Evolutionary conservation across 2,329 filamentous ascomycete genomes (phyloP), one percentile per base, ranked within the genome.

Genomic region (Pestalotiopsis sp.): DNA sequence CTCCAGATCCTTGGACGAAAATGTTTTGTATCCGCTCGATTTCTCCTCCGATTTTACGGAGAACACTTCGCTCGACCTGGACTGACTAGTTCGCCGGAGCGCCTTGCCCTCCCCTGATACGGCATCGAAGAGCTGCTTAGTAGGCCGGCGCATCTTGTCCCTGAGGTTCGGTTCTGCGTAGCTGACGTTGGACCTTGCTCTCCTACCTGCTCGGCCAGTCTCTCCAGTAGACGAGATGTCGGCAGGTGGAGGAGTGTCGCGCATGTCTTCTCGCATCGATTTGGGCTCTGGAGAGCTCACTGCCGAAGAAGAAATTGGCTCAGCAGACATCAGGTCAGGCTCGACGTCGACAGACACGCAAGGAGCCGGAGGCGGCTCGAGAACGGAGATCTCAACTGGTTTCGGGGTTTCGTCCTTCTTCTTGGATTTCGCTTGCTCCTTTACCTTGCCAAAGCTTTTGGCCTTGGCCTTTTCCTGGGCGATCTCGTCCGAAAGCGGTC

Each of bases 121-220:
- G 1, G 92, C 93, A 78, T 94, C 92, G 45, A 91, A 88, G 11
- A 95, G 80, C 72, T 93, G 89, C 76, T 93, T 93, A 1, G 91
- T 92, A 25, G 93, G 92, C 69, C 93, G 87, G 69, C 93, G 88
- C 93, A 96, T 95, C 81, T 96, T 96, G 76, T 91, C 92, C 70
- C 92, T 87, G 57, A 96, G 83, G 75, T 92, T 95, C 1, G 93
- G 93, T 78, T 95, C 92, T 12, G 92, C 92, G 78, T 96, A 96
- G 82, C 92, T 95, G 70, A 96, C 87, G 64, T 90, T 85, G 12
- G 88, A 82, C 74, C 91, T 86, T 62, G 89, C 88, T 72, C 93
- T 87, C 72, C 93, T 85, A 73, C 90, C 91, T 25, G 89, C 87
- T 59, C 93, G 86, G 36, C 87, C 84, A 36, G 86, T 86, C 73